Evolutionary conservation across 495 filamentous ascomycete genomes (phyloP), one percentile per base, ranked within the genome.

Genomic region (Venustampulla echinocandica): DNA sequence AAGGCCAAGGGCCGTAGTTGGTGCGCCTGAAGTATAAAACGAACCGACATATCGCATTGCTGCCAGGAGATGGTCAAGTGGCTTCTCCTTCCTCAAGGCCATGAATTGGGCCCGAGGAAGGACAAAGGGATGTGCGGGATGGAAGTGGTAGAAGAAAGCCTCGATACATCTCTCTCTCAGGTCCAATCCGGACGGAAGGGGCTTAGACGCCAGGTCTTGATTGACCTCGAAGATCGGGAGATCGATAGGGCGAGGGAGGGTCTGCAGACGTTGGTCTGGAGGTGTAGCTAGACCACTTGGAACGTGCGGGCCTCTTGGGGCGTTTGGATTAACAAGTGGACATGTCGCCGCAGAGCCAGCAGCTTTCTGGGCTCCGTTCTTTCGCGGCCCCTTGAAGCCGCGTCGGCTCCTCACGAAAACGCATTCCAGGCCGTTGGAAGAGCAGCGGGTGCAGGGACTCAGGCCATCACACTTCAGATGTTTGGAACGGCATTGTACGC

Each of bases 41-140:
- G 80, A 80, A 33, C 80, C 82, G 23, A 87, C 71, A 63, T 78
- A 87, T 41, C 80, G 71, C 63, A 87, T 84, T 19, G 81, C 81
- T 20, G 81, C 69, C 34, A 80, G 56, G 2, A 77, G 52, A 48
- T 65, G 56, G 30, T 61, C 58, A 4, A 77, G 54, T 44, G 66
- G 59, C 38, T 62, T 60, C 13, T 71, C 64, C 45, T 75, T 70
- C 3, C 67, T 54, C 44, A 73, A 43, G 33, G 61, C 64, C 39
- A 73, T 49, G 20, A 74, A 64, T 38, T 64, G 55, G 13, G 66
- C 60, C 54, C 69, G 69, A 10, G 73, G 73, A 3, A 81, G 68
- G 41, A 77, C 61, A 50, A 87, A 75, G 0, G 85, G 85, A 56
- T 90, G 85, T 2, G 76, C 71, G 2, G 69, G 68, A 52, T 87